Conservation (phyloP, 129 eudicot species). For the Oenanthe sinensis region DNA sequence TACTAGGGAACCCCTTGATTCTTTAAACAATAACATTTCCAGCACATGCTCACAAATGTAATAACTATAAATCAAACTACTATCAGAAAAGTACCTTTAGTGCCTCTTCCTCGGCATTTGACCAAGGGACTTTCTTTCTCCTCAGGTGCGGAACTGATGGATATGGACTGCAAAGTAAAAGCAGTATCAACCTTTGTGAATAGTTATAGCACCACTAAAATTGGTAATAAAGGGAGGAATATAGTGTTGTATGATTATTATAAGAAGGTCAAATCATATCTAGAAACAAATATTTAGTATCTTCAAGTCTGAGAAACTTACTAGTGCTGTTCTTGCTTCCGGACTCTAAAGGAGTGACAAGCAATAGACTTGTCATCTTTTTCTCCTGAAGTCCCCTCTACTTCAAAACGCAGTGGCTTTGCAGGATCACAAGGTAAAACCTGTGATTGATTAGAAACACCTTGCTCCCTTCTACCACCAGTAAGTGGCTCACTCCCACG, state of each 20-base stretch:
- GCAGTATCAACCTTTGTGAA: not conserved
- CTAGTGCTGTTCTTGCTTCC: constrained; percentile 28
- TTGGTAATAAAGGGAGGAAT: not conserved
- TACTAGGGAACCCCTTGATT: too few species aligned
- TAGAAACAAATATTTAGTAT: not conserved
- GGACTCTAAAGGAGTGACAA: constrained; percentile 23
- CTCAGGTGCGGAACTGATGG: constrained; percentile 33
- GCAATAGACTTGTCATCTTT: constrained; percentile 20
- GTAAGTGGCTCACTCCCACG: constrained; percentile 8
- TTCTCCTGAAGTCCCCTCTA: constrained; percentile 22
- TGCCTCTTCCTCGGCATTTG: constrained; percentile 50
- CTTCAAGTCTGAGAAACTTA: constrained; percentile 28
- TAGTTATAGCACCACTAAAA: not conserved
- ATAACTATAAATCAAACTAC: not conserved
- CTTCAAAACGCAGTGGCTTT: constrained; percentile 13
- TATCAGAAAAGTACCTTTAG: constrained; percentile 39
- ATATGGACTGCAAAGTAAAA: constrained; percentile 36
- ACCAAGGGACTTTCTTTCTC: constrained; percentile 51
- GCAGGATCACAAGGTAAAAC: constrained; percentile 17
- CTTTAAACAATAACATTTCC: not conserved
- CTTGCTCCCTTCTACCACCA: constrained; percentile 11
- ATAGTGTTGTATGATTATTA: not conserved
- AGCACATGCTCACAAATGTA: not conserved
- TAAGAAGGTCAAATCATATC: not conserved
- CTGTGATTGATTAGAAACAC: not conserved